Evolutionary conservation across 306 rosid species (phyloP).

Genomic region (Cicer judaicum): DNA sequence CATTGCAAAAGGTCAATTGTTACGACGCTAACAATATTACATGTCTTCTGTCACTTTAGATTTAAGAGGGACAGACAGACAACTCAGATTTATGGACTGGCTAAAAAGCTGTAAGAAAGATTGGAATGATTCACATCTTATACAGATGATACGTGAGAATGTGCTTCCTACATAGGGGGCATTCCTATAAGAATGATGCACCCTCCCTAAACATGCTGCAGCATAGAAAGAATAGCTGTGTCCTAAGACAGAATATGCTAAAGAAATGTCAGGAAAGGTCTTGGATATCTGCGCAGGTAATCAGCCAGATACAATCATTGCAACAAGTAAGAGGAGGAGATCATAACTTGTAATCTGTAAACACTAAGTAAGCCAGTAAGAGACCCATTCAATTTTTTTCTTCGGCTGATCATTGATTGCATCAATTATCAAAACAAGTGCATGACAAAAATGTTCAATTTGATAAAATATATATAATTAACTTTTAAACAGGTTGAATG

Average conservation of each 20-base stretch:
- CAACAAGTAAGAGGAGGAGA: neutral
- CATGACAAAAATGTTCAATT: neutral
- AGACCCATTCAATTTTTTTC: neutral
- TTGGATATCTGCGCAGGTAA: neutral
- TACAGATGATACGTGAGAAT: neutral
- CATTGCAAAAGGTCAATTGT: neutral
- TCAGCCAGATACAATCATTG: neutral
- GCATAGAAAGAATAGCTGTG: neutral
- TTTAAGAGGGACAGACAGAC: no score
- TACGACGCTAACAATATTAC: neutral
- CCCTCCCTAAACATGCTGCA: neutral
- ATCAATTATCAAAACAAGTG: neutral
- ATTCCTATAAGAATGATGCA: neutral
- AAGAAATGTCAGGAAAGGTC: no score
- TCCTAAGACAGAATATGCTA: neutral
- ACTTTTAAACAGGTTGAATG: neutral
- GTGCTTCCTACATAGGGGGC: neutral
- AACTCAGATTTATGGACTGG: no score
- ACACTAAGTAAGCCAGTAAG: neutral
- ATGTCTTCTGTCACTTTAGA: no score
- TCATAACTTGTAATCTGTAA: neutral
- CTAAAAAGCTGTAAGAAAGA: neutral
- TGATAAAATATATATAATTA: neutral
- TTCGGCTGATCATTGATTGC: neutral
- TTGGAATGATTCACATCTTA: neutral